These are phyloP conservation scores for Monosporascus sp. DNA, from an alignment of 2,329 filamentous ascomycete species.

Conservation along the genomic window DNA sequence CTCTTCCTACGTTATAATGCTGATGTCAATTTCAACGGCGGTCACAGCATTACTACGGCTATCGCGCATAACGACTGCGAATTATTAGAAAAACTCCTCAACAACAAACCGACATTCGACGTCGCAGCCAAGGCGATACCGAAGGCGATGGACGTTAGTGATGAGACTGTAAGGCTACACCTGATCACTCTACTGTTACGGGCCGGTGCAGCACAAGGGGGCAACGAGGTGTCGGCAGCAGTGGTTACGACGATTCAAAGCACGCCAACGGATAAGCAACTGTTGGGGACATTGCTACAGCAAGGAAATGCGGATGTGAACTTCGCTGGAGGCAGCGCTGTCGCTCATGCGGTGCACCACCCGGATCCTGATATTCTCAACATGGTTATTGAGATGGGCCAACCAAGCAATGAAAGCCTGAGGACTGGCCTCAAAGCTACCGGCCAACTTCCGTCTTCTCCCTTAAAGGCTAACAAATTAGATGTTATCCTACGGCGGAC, in stretches of 20 bases:
- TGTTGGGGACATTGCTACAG: constrained; percentile 43
- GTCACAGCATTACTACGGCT: constrained; percentile 41
- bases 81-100: constrained; percentile 40
- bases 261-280: constrained; percentile 43
- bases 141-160: constrained; percentile 39
- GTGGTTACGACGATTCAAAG: constrained; percentile 37
- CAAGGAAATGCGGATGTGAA: constrained; percentile 50
- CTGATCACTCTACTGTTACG: constrained; percentile 43
- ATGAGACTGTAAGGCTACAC: constrained; percentile 36
- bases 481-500: constrained; percentile 39
- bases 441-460: constrained; percentile 35
- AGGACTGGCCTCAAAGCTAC: constrained; percentile 37
- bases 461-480: constrained; percentile 45
- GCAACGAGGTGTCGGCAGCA: constrained; percentile 36
- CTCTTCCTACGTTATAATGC: constrained; percentile 47
- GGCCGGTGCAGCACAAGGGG: constrained; percentile 38
- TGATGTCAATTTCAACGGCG: constrained; percentile 49
- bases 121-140: constrained; percentile 43
- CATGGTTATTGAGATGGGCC: constrained; percentile 39
- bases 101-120: constrained; percentile 38
- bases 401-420: constrained; percentile 38
- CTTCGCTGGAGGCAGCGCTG: constrained; percentile 35
- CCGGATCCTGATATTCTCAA: constrained; percentile 44
- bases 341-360: constrained; percentile 33
- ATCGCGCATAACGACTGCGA: constrained; percentile 42